Percentiles rank a stretch among this genome's conserved stretches.
Conservation (phyloP, 345 rosid genomes). For the Dipteronia sinensis region DNA sequence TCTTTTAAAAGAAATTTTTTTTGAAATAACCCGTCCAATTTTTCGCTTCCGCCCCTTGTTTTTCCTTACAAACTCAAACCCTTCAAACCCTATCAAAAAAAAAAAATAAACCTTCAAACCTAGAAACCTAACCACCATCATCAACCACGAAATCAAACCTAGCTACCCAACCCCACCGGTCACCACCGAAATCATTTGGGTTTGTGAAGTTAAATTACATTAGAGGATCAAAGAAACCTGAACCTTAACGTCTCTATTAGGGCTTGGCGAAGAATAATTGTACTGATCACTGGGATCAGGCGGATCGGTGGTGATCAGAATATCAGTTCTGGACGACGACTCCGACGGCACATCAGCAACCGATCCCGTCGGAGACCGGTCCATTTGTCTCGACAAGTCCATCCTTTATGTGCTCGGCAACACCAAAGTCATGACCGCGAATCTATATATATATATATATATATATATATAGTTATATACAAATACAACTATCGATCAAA, state of each 20-base stretch:
- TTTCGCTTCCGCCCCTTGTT: no score
- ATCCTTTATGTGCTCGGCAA: slow-evolving; percentile 39
- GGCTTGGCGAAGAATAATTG: slow-evolving; percentile 46
- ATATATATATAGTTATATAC: no score
- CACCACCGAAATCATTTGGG: no score
- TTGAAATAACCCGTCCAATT: no score
- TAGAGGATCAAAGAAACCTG: slow-evolving; percentile 41
- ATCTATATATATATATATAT: neutral
- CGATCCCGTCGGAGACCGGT: slow-evolving; percentile 35
- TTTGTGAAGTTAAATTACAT: neutral
- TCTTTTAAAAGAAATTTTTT: no score
- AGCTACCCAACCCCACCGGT: no score
- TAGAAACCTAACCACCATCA: no score
- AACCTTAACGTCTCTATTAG: slow-evolving; percentile 48
- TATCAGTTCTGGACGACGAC: slow-evolving; percentile 35
- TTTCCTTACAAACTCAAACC: no score
- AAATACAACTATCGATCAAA: no score
- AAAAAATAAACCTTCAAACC: no score
- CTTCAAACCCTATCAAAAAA: no score
- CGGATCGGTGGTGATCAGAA: slow-evolving; percentile 39
- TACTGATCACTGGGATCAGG: slow-evolving; percentile 58
- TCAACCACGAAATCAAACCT: no score
- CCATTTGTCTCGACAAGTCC: slow-evolving; percentile 35
- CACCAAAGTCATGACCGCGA: slow-evolving; percentile 45
- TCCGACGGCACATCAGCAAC: slow-evolving; percentile 41